These are phyloP conservation scores for Vaccinium corymbosum DNA, from an alignment of 148 eudicot genomes.

Conservation along the genomic window DNA sequence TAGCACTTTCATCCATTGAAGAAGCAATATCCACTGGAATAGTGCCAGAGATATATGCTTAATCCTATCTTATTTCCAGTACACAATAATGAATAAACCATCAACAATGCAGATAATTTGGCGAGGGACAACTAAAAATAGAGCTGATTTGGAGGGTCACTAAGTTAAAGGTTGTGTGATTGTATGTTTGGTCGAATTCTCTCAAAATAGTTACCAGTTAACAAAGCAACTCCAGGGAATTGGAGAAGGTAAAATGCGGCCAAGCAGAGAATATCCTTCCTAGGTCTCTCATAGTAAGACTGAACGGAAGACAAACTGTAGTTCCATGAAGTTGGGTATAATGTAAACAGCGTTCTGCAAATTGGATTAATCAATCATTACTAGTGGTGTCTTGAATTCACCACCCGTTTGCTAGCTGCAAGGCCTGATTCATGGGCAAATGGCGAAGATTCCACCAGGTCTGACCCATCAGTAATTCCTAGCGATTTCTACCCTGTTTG, in stretches of 20 bases:
- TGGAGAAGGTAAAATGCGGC: too few species aligned
- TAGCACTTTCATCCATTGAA: background rate
- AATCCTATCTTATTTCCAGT: background rate
- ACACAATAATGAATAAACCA: too few species aligned
- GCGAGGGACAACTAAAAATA: background rate
- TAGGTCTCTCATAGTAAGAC: background rate
- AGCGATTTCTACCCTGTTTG: background rate
- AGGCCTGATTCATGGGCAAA: background rate
- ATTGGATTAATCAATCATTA: background rate
- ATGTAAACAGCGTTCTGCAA: background rate
- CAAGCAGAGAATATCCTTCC: too few species aligned
- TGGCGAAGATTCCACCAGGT: background rate
- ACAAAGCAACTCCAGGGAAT: too few species aligned
- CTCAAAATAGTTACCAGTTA: background rate
- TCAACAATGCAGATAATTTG: constrained; percentile 2
- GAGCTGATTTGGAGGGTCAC: background rate
- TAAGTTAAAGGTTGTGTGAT: background rate
- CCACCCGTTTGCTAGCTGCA: background rate
- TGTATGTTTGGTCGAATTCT: background rate
- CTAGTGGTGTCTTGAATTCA: background rate
- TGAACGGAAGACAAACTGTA: background rate
- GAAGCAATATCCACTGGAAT: background rate
- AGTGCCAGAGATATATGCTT: background rate
- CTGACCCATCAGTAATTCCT: background rate
- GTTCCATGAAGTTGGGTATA: background rate